These are phyloP conservation scores for Candida maltosa DNA, from an alignment of 805 yeast species.

Conservation along the genomic window DNA sequence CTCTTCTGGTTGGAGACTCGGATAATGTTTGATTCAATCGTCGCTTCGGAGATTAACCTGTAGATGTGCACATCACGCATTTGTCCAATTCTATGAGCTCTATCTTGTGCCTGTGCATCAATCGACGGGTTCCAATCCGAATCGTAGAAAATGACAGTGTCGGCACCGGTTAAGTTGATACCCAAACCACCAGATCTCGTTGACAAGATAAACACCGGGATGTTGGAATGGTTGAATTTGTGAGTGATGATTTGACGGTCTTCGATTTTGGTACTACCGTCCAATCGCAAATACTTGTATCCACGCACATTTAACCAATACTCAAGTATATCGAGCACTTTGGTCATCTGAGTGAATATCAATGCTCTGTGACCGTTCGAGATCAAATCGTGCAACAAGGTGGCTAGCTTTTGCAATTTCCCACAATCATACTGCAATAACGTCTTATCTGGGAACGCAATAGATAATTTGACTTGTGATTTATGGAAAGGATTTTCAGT, in stretches of 20 bases:
- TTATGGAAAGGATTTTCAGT: constrained; percentile 59
- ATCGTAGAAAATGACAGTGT: constrained; percentile 95
- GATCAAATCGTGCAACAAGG: constrained; percentile 69
- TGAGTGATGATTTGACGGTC: constrained; percentile 95
- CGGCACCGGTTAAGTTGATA: constrained; percentile 96
- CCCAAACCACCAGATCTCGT: constrained; percentile 99
- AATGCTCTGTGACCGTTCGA: constrained; percentile 90
- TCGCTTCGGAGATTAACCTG: constrained; percentile 91
- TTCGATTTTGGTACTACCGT: constrained; percentile 96
- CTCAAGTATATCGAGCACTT: constrained; percentile 88
- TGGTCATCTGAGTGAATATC: constrained; percentile 97
- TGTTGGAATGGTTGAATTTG: constrained; percentile 74
- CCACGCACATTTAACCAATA: constrained; percentile 94
- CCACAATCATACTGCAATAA: constrained; percentile 95
- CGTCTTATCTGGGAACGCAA: constrained; percentile 95
- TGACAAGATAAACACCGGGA: constrained; percentile 88
- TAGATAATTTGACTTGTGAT: constrained; percentile 79
- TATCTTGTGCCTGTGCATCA: constrained; percentile 98
- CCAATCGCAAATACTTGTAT: constrained; percentile 88
- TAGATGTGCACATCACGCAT: constrained; percentile 97
- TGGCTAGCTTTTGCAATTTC: constrained; percentile 82
- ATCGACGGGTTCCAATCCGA: constrained; percentile 99
- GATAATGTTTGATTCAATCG: constrained; percentile 92
- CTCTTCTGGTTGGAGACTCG: constrained; percentile 93
- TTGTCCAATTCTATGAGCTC: constrained; percentile 98